Evolutionary conservation across 768 basidiomycete species (phyloP).

Genomic region (Suillus lakei): DNA sequence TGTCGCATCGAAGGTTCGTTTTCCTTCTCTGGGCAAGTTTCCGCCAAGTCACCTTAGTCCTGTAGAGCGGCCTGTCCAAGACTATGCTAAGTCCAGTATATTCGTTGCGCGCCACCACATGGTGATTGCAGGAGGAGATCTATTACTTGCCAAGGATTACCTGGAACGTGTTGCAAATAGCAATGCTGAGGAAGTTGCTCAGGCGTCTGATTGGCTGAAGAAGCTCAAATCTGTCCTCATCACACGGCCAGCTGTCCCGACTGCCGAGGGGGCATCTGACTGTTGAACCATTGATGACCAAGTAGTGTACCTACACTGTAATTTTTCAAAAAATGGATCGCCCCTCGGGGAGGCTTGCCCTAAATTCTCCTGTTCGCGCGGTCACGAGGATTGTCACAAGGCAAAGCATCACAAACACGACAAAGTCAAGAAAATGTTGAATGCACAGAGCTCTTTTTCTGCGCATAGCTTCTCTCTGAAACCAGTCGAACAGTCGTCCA

Average conservation of each 20-base stretch:
- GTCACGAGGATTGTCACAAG: constrained; percentile 40
- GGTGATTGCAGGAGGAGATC: constrained; percentile 60
- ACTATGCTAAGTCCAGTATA: constrained; percentile 84
- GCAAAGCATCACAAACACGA: constrained; percentile 46
- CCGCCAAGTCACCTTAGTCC: constrained; percentile 25
- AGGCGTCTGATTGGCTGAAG: constrained; percentile 75
- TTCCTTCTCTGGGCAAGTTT: constrained; percentile 10
- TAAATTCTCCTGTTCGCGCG: constrained; percentile 40
- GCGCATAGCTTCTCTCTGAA: constrained; percentile 33
- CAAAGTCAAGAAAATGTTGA: constrained; percentile 39
- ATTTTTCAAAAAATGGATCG: neutral
- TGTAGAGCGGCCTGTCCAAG: constrained; percentile 69
- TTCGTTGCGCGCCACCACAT: constrained; percentile 85
- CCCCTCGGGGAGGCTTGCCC: constrained; percentile 29
- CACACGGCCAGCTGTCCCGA: constrained; percentile 17
- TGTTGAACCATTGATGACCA: neutral
- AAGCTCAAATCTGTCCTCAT: constrained; percentile 46
- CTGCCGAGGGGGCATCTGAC: neutral
- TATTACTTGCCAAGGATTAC: constrained; percentile 73
- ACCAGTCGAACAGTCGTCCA: constrained; percentile 15
- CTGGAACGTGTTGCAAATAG: constrained; percentile 75
- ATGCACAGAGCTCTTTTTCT: constrained; percentile 31
- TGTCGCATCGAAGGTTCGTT: constrained; percentile 51
- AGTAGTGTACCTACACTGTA: constrained; percentile 5
- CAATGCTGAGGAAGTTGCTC: constrained; percentile 81